These are phyloP conservation scores for Aspergillus sp. DNA, from an alignment of 2,329 filamentous ascomycete genomes.

Conservation along the genomic window DNA sequence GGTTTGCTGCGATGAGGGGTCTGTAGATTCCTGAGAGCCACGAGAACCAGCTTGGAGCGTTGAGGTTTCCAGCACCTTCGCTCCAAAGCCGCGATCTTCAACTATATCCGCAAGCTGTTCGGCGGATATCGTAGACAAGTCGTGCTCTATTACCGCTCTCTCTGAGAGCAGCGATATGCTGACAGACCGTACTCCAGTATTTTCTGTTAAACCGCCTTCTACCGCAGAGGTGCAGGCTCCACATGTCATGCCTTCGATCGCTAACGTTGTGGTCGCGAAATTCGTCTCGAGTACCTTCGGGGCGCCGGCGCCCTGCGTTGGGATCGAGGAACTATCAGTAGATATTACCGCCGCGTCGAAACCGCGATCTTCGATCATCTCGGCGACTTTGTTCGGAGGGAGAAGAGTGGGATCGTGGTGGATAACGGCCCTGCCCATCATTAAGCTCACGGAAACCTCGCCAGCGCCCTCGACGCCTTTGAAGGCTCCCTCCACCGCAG, in stretches of 20 bases:
- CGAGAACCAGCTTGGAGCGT: constrained; percentile 36
- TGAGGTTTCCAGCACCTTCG: constrained; percentile 72
- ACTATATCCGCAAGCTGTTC: constrained; percentile 59
- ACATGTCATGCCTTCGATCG: constrained; percentile 86
- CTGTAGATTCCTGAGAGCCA: constrained; percentile 33
- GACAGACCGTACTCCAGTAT: constrained; percentile 71
- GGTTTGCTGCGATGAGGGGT: constrained; percentile 44
- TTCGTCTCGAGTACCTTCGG: constrained; percentile 29
- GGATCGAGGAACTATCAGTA: constrained; percentile 67
- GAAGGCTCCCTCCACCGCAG: constrained; percentile 91
- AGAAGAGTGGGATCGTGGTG: constrained; percentile 79
- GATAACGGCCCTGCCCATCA: constrained; percentile 94
- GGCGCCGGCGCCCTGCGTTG: constrained; percentile 38
- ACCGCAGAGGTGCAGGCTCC: constrained; percentile 85
- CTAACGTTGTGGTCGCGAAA: constrained; percentile 69
- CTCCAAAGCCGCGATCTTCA: constrained; percentile 74
- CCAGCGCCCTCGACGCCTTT: constrained; percentile 77
- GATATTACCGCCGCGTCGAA: constrained; percentile 90
- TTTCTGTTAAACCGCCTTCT: constrained; percentile 74
- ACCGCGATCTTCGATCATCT: constrained; percentile 86
- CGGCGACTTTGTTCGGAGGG: constrained; percentile 71
- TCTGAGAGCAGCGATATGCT: constrained; percentile 83
- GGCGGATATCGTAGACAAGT: constrained; percentile 55
- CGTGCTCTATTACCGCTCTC: constrained; percentile 81
- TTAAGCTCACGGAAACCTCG: constrained; percentile 85